Conservation (phyloP, 2,329 filamentous ascomycete species). For the Ophiognomonia clavigignenti-juglandacearum region DNA sequence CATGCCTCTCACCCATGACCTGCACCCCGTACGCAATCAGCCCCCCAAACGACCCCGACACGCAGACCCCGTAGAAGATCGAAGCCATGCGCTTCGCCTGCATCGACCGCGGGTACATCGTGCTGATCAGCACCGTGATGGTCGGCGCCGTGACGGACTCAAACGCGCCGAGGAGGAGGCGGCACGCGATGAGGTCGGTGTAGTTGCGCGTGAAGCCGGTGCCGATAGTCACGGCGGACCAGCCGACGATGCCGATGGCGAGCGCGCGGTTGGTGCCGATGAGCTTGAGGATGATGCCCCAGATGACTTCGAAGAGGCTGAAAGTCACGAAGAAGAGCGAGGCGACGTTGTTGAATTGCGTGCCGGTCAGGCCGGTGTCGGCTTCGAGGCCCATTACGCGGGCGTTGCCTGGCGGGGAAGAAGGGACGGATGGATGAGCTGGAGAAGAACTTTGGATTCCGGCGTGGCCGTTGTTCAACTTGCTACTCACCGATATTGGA, state of each 20-base stretch:
- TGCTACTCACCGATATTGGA: background rate
- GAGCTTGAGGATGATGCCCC: background rate
- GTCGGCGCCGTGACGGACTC: slow-evolving; percentile 22
- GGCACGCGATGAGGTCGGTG: background rate
- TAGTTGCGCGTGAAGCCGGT: background rate
- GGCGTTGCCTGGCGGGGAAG: background rate
- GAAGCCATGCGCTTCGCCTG: slow-evolving; percentile 17
- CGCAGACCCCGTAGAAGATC: slow-evolving; percentile 28
- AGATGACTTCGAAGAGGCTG: background rate
- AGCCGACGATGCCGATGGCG: background rate
- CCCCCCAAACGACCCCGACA: slow-evolving; percentile 64
- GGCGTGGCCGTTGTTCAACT: background rate
- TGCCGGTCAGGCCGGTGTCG: background rate
- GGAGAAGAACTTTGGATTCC: background rate
- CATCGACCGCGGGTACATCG: slow-evolving; percentile 20
- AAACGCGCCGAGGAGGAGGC: slow-evolving; percentile 19
- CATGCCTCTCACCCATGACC: slow-evolving; percentile 59
- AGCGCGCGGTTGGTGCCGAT: background rate
- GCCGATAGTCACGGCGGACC: background rate
- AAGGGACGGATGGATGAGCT: too few relatives aligned
- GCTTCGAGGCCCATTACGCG: background rate
- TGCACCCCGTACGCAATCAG: slow-evolving; percentile 66
- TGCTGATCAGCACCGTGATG: slow-evolving; percentile 19
- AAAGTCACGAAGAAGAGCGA: background rate
- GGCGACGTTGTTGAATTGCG: background rate